Base-by-base conservation (phyloP, 148 eudicot genomes). In the Arbutus unedo region DNA sequence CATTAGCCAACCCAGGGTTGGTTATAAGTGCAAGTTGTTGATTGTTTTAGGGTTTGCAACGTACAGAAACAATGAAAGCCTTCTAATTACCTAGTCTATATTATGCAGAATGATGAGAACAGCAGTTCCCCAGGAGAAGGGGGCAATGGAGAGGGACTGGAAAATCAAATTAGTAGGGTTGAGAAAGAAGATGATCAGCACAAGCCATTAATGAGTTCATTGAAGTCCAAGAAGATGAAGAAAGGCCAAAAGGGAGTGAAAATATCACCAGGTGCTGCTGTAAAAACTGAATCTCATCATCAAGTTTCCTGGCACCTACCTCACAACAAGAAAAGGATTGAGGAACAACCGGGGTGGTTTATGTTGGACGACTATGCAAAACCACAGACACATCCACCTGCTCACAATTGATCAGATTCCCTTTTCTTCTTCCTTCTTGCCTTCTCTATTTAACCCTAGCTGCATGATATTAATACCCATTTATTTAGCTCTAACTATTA, bases 331-430 rank as follows among this genome's bases (percentile, higher is more conserved):
- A 54, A 74, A 23, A 87, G 79, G 1, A 19, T 11, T 18, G 84
- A 85, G 25, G 80, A 78, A 43, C 88, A 86, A 81, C 84, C 89
- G 6, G 89, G 82, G 80, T 89, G 82, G 80, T 89, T 87, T 78
- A 81, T 88, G 82, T 49, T 84, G 64, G 94, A 92, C 53, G 94
- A 92, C 48, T 92, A 92, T 82, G 83, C 88, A 50, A 88, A 89
- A 15, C 93, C 94, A 3, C 84, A 74, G 84, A 86, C 88, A 23
- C 93, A 92, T 67, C 94, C 94, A 76, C 88, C 90, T 2, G 72
- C 50, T 62, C 93, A 92, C 83, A 92, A 92, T 79, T 92, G 81
- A 83, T 18, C 9, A 54, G 71, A 66, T 25, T 48, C 16, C 38
- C 38, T 14, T 38, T 11, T 11, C 23, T 53, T 49, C 68, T 54